Conservation (phyloP, 768 basidiomycete species). For the Hypsizygus marmoreus region DNA sequence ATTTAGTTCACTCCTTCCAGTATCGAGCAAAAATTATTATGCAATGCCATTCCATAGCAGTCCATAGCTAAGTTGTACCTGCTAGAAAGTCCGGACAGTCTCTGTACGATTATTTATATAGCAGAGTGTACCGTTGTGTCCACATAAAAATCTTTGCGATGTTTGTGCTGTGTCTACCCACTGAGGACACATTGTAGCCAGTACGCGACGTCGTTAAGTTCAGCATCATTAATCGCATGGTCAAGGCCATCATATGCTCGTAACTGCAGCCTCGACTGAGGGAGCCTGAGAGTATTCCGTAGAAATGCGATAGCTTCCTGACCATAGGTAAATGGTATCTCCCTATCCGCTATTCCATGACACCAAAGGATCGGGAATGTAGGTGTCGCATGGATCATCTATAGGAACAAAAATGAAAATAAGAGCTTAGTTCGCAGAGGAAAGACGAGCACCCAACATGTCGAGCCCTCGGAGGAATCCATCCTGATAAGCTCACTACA, state of each 20-base stretch:
- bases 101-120: no score
- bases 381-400: constrained; percentile 35
- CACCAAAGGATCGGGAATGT: constrained; percentile 44
- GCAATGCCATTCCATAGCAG: no score
- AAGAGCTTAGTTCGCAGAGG: neutral
- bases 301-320: constrained; percentile 35
- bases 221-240: constrained; percentile 35
- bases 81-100: no score
- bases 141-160: neutral
- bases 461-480: constrained; percentile 40
- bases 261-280: constrained; percentile 20
- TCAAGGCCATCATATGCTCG: constrained; percentile 31
- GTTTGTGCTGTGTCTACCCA: neutral
- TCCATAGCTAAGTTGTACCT: no score
- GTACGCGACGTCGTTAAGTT: constrained; percentile 31
- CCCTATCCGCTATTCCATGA: constrained; percentile 38
- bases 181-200: constrained; percentile 24
- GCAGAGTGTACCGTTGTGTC: neutral
- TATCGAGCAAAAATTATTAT: no score
- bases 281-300: constrained; percentile 24
- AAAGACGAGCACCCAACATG: constrained; percentile 25
- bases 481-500: constrained; percentile 45
- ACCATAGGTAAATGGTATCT: constrained; percentile 37
- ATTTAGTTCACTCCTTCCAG: no score
- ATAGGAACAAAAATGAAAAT: constrained; percentile 11